A percentile compares a stretch with the other conserved stretches of the same genome.
These are phyloP conservation scores for Pythium coloratum DNA, from an alignment of 352 stramenopile genomes.

Conservation along the genomic window DNA sequence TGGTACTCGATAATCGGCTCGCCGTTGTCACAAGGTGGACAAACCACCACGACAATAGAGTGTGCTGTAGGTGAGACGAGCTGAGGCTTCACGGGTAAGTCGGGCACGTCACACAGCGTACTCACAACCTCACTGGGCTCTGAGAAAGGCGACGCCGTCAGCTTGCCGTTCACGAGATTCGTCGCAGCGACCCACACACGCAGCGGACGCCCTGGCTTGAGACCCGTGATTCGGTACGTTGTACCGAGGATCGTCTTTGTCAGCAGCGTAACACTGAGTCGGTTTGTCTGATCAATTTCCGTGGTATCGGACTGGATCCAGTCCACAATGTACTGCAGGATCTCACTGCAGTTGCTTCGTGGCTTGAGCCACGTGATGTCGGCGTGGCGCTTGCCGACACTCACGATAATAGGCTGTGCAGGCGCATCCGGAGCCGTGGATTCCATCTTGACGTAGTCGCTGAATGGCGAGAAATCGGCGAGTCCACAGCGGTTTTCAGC, in stretches of 20 bases:
- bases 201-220: slow-evolving; percentile 43
- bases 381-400: slow-evolving; percentile 40
- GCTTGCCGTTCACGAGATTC: slow-evolving; percentile 62
- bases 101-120: slow-evolving; percentile 56
- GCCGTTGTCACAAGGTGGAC: slow-evolving; percentile 51
- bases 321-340: slow-evolving; percentile 67
- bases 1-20: slow-evolving; percentile 47
- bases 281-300: neutral
- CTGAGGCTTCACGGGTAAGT: slow-evolving; percentile 27
- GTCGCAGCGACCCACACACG: slow-evolving; percentile 53
- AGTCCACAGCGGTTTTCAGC: slow-evolving; percentile 68
- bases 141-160: slow-evolving; percentile 50
- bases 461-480: slow-evolving; percentile 58
- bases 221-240: slow-evolving; percentile 36
- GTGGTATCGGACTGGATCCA: slow-evolving; percentile 37
- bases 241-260: slow-evolving; percentile 54
- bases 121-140: slow-evolving; percentile 29
- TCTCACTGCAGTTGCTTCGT: slow-evolving; percentile 63
- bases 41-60: slow-evolving; percentile 41
- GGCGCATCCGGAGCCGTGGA: slow-evolving; percentile 57
- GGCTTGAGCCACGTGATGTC: slow-evolving; percentile 58
- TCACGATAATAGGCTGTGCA: slow-evolving; percentile 31
- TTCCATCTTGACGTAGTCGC: slow-evolving; percentile 75
- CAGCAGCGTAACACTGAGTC: slow-evolving; percentile 35
- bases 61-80: slow-evolving; percentile 39